phyloP scores from a whole-genome alignment of 768 basidiomycete species.

The Suillus brevipes region DNA sequence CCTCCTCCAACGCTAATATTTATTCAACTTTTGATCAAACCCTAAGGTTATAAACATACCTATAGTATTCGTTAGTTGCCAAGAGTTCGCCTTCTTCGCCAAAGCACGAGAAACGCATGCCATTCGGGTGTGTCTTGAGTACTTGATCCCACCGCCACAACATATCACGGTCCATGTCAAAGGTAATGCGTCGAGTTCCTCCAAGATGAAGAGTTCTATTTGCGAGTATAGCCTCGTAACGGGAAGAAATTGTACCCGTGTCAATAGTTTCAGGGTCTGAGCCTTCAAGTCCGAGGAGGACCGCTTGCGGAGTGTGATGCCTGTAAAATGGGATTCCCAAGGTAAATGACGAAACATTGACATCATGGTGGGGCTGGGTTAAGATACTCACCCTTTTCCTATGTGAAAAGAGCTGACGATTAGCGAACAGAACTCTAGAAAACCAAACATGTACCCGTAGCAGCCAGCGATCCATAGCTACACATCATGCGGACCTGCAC shows the following conservation, averaged over 20 bases:
- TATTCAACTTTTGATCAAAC: neutral
- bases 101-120: constrained; percentile 91
- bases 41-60: constrained; percentile 31
- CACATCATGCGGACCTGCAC: constrained; percentile 5
- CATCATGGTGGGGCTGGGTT: constrained; percentile 4
- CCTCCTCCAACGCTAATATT: constrained; percentile 77
- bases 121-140: constrained; percentile 88
- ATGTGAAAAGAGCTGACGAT: constrained; percentile 9
- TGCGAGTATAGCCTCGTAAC: constrained; percentile 67
- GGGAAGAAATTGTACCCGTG: constrained; percentile 75
- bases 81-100: constrained; percentile 78
- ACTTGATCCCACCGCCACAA: constrained; percentile 89
- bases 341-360: constrained; percentile 5
- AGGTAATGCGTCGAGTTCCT: constrained; percentile 74
- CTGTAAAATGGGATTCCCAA: constrained; percentile 35
- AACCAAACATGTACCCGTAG: constrained; percentile 61
- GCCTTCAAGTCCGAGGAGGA: constrained; percentile 81
- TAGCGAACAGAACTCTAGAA: constrained; percentile 10
- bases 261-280: constrained; percentile 95
- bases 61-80: constrained; percentile 95
- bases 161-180: constrained; percentile 91
- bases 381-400: constrained; percentile 72
- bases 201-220: constrained; percentile 69
- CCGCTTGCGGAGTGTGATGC: constrained; percentile 86
- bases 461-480: constrained; percentile 90